Evolutionary conservation across 2,329 filamentous ascomycete genomes (phyloP).

Genomic region (Cadophora sp.): DNA sequence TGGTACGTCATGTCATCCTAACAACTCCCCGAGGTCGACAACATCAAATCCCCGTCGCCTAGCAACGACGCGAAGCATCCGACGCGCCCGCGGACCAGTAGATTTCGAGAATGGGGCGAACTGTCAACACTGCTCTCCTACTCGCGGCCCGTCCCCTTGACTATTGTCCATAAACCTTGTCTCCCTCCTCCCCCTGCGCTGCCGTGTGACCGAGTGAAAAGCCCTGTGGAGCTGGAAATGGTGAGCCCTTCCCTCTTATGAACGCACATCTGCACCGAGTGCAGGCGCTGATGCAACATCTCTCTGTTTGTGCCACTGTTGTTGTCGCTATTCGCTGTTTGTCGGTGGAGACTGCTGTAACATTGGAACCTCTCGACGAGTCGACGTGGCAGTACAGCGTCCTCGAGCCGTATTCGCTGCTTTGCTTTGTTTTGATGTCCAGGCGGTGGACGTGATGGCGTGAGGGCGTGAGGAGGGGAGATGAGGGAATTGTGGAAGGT

Average conservation of each 20-base stretch:
- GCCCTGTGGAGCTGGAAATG: slow-evolving; percentile 3
- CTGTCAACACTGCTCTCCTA: slow-evolving; percentile 19
- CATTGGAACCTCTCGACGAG: background rate
- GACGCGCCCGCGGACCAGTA: slow-evolving; percentile 22
- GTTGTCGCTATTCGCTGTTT: slow-evolving; percentile 27
- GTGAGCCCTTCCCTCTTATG: slow-evolving; percentile 6
- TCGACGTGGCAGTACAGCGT: slow-evolving; percentile 23
- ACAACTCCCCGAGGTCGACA: background rate
- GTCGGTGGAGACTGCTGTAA: slow-evolving; percentile 8
- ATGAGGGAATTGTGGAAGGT: background rate
- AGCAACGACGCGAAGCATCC: slow-evolving; percentile 15
- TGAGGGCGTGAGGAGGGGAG: background rate
- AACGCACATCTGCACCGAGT: slow-evolving; percentile 14
- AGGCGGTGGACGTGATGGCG: background rate
- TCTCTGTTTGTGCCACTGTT: slow-evolving; percentile 13
- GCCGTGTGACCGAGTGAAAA: slow-evolving; percentile 20
- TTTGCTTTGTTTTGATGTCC: slow-evolving; percentile 22
- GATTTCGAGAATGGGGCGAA: background rate
- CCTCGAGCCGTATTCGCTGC: slow-evolving; percentile 17
- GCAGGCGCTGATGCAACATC: slow-evolving; percentile 28
- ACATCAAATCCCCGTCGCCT: background rate
- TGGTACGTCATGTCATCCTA: slow-evolving; percentile 16
- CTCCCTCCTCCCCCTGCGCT: background rate
- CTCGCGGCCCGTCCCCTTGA: slow-evolving; percentile 27
- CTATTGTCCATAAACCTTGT: slow-evolving; percentile 4